Evolutionary conservation across 176 grass and related monocot species (phyloP), one percentile per base, ranked within the genome.

Genomic region (Pontederia crassipes): DNA sequence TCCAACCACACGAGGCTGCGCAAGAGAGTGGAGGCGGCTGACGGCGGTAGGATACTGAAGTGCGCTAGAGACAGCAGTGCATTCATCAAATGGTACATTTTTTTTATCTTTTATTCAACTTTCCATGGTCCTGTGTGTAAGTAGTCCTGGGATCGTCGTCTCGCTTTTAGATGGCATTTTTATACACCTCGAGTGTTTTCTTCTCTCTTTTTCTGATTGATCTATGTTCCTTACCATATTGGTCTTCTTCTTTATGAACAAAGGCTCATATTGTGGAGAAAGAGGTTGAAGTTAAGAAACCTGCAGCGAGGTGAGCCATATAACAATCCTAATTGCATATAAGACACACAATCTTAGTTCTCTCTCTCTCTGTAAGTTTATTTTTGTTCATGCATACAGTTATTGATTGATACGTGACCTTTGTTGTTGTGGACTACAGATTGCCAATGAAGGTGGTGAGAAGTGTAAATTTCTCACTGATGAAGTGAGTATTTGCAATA

Each of bases 31-130:
- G 86, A 95, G 77, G 85, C 79, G 11, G 78, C 32, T 78, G 55
- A 62, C 60, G 9, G 26, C 18, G 2, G 32, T 1, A 65, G 60
- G 61, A 72, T 76, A 24, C 77, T 95, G 50, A 95, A 83, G 82
- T 79, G 90, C 62, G 83, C 89, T 20, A 79, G 86, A 61, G 90
- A 95, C 58, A 86, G 86, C 2, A 95, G 90, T 74, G 82, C 90
- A 10, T 95, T 95, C 64, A 87, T 86, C 9, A 78, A 72, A 81
- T 95, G 90, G 90, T 95, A 14, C 1, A 11, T 24, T 0, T 45
- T 35, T 10, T 24, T 24, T 24, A 24, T 24, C 20, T 24, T 24
- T 24, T 24, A 24, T 24, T 24, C 20, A 24, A 24, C 20, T 24
- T 24, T 24, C 20, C 20, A 24, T 24, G 20, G 20, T 24, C 20